These are phyloP conservation scores for Monotropa hypopitys DNA, from an alignment of 179 eudicot genomes.

Conservation along the genomic window DNA sequence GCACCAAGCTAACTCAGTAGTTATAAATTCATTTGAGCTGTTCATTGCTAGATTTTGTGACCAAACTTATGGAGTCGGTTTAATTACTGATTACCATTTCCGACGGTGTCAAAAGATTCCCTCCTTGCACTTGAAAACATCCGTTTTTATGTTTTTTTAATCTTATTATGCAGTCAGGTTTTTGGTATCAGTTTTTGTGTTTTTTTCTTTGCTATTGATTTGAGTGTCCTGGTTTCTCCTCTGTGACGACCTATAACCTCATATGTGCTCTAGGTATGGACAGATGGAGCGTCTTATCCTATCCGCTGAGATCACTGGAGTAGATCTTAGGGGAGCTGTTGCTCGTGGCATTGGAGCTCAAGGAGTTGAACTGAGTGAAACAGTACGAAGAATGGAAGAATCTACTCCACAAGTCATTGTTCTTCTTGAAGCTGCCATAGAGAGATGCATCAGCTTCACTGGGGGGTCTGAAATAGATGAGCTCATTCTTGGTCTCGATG, in stretches of 20 bases:
- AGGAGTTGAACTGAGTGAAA: constrained; percentile 93
- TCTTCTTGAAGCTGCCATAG: constrained; percentile 82
- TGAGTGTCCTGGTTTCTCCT: neutral
- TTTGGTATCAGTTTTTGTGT: neutral
- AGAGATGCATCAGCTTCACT: constrained; percentile 81
- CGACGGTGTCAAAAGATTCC: neutral
- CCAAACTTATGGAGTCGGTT: neutral
- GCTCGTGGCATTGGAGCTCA: constrained; percentile 79
- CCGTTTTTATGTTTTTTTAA: neutral
- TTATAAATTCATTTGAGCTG: neutral
- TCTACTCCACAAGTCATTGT: constrained; percentile 84
- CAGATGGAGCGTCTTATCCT: constrained; percentile 87
- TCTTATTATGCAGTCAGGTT: neutral
- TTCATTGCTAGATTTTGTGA: neutral
- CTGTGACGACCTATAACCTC: neutral
- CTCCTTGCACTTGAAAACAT: neutral
- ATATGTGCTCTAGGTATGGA: constrained; percentile 51
- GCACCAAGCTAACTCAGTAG: neutral
- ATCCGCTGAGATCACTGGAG: constrained; percentile 57
- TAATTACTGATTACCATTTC: neutral
- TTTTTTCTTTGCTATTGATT: neutral
- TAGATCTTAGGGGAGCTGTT: constrained; percentile 94
- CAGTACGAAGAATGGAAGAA: constrained; percentile 95
- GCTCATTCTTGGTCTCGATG: constrained; percentile 70
- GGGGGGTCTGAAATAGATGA: constrained; percentile 98